These are phyloP conservation scores for Termitomyces heimii DNA, from an alignment of 768 basidiomycete genomes.

Conservation along the genomic window DNA sequence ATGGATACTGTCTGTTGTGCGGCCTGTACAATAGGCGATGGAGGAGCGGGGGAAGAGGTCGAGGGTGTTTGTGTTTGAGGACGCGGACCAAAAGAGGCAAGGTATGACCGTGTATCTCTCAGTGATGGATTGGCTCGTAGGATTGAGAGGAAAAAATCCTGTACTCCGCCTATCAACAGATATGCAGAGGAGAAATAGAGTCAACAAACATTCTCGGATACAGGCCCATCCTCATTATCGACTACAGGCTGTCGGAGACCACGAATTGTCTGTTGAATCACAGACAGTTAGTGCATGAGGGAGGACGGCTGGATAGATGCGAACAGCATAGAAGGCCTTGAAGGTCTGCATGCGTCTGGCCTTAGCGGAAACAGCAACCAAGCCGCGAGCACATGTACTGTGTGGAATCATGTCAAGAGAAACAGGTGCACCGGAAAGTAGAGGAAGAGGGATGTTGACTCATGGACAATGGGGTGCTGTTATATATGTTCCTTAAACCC, in stretches of 20 bases:
- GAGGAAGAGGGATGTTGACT: slow-evolving; percentile 19
- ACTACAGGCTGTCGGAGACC: slow-evolving; percentile 28
- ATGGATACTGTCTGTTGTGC: slow-evolving; percentile 28
- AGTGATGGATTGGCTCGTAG: slow-evolving; percentile 88
- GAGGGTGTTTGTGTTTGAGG: slow-evolving; percentile 30
- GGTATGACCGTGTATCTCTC: slow-evolving; percentile 85
- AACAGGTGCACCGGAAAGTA: slow-evolving; percentile 8
- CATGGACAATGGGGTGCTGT: slow-evolving; percentile 24
- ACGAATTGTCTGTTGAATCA: slow-evolving; percentile 32
- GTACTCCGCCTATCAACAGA: slow-evolving; percentile 9
- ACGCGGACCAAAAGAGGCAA: slow-evolving; percentile 83
- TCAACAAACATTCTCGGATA: slow-evolving; percentile 45
- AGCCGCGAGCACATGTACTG: slow-evolving; percentile 22
- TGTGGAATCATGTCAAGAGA: slow-evolving; percentile 31
- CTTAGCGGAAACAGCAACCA: slow-evolving; percentile 27
- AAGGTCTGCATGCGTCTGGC: slow-evolving; percentile 33
- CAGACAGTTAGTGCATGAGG: slow-evolving; percentile 9
- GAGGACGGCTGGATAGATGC: slow-evolving; percentile 15
- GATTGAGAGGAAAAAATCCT: slow-evolving; percentile 97
- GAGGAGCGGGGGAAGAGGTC: slow-evolving; percentile 21
- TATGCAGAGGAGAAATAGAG: slow-evolving; percentile 6
- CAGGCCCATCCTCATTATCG: slow-evolving; percentile 31
- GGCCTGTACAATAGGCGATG: slow-evolving; percentile 19
- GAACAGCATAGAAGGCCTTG: slow-evolving; percentile 53
- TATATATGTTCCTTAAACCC: slow-evolving; percentile 18